Percentiles rank a stretch among this genome's conserved stretches.
These are phyloP conservation scores for Boeremia lycopersici DNA, from an alignment of 2,329 filamentous ascomycete genomes.

Conservation along the genomic window DNA sequence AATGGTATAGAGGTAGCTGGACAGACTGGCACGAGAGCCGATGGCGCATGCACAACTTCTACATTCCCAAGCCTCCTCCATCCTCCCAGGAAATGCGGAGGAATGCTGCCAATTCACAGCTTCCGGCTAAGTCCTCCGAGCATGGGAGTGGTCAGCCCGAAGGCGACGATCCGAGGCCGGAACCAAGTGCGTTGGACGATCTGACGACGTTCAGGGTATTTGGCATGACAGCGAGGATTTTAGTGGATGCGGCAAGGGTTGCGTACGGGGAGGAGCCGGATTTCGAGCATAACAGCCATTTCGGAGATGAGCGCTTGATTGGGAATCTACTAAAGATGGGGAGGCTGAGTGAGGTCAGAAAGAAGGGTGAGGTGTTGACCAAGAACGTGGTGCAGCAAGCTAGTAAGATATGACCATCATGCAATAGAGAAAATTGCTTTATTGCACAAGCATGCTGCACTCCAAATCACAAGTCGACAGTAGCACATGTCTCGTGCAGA, in stretches of 20 bases:
- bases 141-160: constrained; percentile 14
- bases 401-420: constrained; percentile 50
- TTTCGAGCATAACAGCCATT: constrained; percentile 74
- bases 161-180: constrained; percentile 41
- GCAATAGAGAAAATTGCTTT: not conserved
- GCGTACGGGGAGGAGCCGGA: constrained; percentile 83
- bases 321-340: constrained; percentile 61
- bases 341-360: constrained; percentile 58
- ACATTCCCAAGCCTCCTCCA: constrained; percentile 65
- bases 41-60: constrained; percentile 94
- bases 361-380: constrained; percentile 59
- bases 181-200: constrained; percentile 46
- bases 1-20: constrained; percentile 89
- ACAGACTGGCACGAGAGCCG: constrained; percentile 74
- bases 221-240: constrained; percentile 90
- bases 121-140: not conserved
- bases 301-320: constrained; percentile 72
- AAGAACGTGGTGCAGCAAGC: constrained; percentile 58
- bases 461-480: too few species aligned
- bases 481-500: too few species aligned
- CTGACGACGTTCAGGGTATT: constrained; percentile 78
- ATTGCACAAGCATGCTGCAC: too few species aligned
- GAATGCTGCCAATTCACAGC: constrained; percentile 3
- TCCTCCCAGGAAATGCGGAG: constrained; percentile 16
- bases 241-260: constrained; percentile 85